A percentile compares a stretch with the other conserved stretches of the same genome.
phyloP scores from a whole-genome alignment of 23 red algal species.

The Agarophyton chilense region DNA sequence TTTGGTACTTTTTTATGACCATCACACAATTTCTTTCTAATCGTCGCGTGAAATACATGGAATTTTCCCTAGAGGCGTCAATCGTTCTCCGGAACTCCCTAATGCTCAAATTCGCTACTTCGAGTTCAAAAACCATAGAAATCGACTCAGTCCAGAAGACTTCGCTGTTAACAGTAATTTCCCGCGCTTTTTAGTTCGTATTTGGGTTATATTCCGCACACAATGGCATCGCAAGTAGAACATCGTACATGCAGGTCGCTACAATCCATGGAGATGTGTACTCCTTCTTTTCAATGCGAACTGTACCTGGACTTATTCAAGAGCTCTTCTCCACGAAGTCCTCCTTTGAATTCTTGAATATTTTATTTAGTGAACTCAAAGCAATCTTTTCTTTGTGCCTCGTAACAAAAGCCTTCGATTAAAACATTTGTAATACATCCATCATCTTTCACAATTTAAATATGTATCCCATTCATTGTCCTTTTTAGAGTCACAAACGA shows the following conservation, averaged over 20 bases:
- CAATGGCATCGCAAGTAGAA: slow-evolving; percentile 37
- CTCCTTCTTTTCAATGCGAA: not conserved
- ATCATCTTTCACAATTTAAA: slow-evolving; percentile 20
- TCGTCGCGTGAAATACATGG: no score
- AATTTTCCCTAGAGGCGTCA: no score
- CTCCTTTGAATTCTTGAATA: slow-evolving; percentile 19
- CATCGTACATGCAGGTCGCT: slow-evolving; percentile 2
- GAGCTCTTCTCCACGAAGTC: not conserved
- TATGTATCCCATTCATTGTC: not conserved
- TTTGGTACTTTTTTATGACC: no score
- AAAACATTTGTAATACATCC: slow-evolving; percentile 39
- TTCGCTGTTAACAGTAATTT: no score
- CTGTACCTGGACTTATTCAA: not conserved
- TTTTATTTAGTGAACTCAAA: not conserved
- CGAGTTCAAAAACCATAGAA: no score
- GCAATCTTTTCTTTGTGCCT: not conserved
- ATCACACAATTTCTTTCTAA: no score
- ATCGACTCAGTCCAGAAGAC: no score
- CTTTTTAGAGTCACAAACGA: not conserved
- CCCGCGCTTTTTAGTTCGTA: no score
- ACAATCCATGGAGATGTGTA: slow-evolving; percentile 22
- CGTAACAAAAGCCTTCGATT: slow-evolving; percentile 6
- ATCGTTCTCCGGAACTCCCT: no score
- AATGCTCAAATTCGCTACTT: no score
- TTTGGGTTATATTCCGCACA: not conserved